Evolutionary conservation across 169 alveolate genomes (phyloP), one percentile per base, ranked within the genome.

Genomic region (Plasmodium blacklocki): DNA sequence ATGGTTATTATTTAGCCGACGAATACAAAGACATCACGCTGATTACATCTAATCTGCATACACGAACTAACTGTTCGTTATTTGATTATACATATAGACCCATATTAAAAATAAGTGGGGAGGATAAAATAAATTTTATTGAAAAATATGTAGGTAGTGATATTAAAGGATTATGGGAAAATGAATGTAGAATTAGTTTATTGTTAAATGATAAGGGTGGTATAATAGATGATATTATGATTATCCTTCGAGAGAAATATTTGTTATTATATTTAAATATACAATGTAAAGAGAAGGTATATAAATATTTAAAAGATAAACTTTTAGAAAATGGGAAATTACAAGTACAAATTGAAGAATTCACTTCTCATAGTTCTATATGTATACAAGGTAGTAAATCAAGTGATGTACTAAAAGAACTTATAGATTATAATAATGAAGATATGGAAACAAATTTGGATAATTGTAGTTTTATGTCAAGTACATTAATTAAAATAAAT

Each of bases 121-220:
- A 21, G n/a, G 92, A 86, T 45, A 86, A 86, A 59, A 60, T 72
- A 32, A 3, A 43, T 19, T 86, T 86, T 60, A 45, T 86, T 39
- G 92, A 86, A 60, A 86, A 86, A 49, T 86, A 86, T 66, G 87
- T 86, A 54, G 92, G 92, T 12, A 86, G 92, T 74, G 92, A 86
- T 29, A 71, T 86, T 19, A 86, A 86, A 59, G 87, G 92, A 2
- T 72, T 86, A 49, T 86, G 92, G 92, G 92, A 86, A 72, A 86
- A 86, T 60, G 92, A 86, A 86, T 86, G 92, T 86, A 47, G 92
- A 71, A 86, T 86, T 43, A 86, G 92, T 71, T 71, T 86, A 52
- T 26, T 86, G 63, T 52, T 86, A 71, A 86, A 71, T 49, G 92
- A 86, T 29, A 70, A 71, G 5, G 92, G 92, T 3, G 87, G 87